Conservation (phyloP, 257 asterid species). For the Ilex asprella region DNA sequence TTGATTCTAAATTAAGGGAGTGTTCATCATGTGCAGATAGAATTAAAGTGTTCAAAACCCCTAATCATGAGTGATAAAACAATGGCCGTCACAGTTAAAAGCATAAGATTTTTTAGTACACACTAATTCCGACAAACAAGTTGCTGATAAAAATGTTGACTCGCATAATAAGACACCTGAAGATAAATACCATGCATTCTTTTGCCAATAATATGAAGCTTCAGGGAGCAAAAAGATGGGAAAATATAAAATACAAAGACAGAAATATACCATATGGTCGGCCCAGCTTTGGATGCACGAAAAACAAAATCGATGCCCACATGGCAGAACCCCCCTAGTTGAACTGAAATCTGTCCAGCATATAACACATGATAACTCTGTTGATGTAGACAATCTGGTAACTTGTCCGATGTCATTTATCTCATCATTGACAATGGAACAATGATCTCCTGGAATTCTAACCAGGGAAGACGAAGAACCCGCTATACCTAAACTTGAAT, state of each 20-base stretch:
- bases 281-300: conserved; percentile 81
- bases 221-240: background rate
- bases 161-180: too few species aligned
- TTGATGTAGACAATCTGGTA: conserved; percentile 24
- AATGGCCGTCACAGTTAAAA: too few species aligned
- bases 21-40: too few species aligned
- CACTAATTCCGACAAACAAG: too few species aligned
- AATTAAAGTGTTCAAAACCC: too few species aligned
- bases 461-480: conserved; percentile 17
- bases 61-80: too few species aligned
- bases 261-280: conserved; percentile 49
- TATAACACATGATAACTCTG: conserved; percentile 72
- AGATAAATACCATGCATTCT: too few species aligned
- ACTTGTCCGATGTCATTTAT: conserved; percentile 17
- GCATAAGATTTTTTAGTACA: too few species aligned
- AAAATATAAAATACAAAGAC: background rate
- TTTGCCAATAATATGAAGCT: background rate
- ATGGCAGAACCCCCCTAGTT: conserved; percentile 76
- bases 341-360: conserved; percentile 84
- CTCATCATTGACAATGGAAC: conserved; percentile 22
- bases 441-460: conserved; percentile 17
- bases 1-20: too few species aligned
- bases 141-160: too few species aligned
- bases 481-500: conserved; percentile 11
- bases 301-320: conserved; percentile 95